Percentiles rank a stretch among this genome's conserved stretches.
Conservation (phyloP, 1,284 basidiomycete genomes). For the Cystobasidium pallidum region DNA sequence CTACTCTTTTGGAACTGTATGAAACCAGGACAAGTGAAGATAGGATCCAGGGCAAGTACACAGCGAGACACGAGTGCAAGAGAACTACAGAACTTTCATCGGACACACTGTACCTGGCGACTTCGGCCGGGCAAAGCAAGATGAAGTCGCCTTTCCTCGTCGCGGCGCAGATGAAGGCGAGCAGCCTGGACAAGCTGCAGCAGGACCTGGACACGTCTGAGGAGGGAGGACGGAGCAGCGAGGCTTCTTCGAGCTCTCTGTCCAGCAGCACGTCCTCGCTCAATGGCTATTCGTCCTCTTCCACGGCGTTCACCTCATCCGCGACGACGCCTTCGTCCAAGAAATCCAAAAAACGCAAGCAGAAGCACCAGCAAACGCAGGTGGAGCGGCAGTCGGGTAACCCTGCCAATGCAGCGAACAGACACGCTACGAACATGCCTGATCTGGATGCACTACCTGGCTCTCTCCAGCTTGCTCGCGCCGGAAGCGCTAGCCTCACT, state of each 20-base stretch:
- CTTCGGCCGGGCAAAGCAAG: background rate
- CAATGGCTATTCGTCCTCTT: background rate
- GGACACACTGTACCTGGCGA: no score
- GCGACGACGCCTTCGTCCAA: background rate
- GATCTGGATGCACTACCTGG: constrained; percentile 14
- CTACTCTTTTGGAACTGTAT: no score
- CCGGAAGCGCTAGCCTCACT: no score
- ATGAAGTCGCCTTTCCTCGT: constrained; percentile 31
- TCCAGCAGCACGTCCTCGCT: constrained; percentile 4
- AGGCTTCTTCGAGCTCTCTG: constrained; percentile 9
- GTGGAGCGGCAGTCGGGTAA: no score
- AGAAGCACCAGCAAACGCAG: constrained; percentile 1
- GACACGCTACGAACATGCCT: background rate
- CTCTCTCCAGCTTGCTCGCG: no score
- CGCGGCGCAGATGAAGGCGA: constrained; percentile 26
- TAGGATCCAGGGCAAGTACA: no score
- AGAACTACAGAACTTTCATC: no score
- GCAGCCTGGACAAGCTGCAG: background rate
- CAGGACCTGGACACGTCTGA: background rate
- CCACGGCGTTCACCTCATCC: background rate
- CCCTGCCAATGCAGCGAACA: no score
- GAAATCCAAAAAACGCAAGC: background rate
- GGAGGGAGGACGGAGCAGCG: background rate
- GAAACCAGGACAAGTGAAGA: no score
- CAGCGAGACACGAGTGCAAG: no score